Evolutionary conservation across 2,329 filamentous ascomycete genomes (phyloP).

Genomic region (Colletotrichum cuscutae): DNA sequence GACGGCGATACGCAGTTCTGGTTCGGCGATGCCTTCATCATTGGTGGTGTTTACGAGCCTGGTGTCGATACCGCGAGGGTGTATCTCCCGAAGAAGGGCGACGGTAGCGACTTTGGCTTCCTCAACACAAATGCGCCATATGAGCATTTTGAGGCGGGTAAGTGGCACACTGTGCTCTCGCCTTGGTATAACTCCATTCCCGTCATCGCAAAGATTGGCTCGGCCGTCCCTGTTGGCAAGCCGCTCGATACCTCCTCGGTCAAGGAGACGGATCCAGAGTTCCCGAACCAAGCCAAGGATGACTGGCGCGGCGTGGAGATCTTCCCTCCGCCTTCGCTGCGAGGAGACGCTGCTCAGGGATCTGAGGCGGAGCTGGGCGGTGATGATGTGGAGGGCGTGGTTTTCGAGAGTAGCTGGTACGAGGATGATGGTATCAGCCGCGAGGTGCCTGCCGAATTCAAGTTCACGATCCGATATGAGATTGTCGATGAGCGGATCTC

Average conservation of each 20-base stretch:
- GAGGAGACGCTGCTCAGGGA: conserved; percentile 23
- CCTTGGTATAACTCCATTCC: conserved; percentile 56
- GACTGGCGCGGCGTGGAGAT: conserved; percentile 56
- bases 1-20: conserved; percentile 78
- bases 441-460: conserved; percentile 22
- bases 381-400: conserved; percentile 34
- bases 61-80: conserved; percentile 64
- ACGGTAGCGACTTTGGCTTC: conserved; percentile 62
- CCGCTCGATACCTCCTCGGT: conserved; percentile 48
- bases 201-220: conserved; percentile 50
- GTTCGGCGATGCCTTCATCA: conserved; percentile 73
- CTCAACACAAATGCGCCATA: conserved; percentile 72
- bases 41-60: conserved; percentile 75
- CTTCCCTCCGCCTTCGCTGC: conserved; percentile 46
- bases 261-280: conserved; percentile 49
- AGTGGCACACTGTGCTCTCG: conserved; percentile 52
- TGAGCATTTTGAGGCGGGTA: conserved; percentile 60
- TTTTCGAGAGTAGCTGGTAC: conserved; percentile 46
- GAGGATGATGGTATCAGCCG: conserved; percentile 50
- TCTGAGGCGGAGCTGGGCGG: not conserved
- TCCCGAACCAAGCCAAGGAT: conserved; percentile 50
- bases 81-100: conserved; percentile 70
- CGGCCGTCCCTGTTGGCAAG: conserved; percentile 51
- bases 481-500: not conserved
- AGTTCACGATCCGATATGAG: conserved; percentile 25